These are phyloP conservation scores for Hypomyces perniciosus DNA, from an alignment of 2,329 filamentous ascomycete genomes.

Conservation along the genomic window DNA sequence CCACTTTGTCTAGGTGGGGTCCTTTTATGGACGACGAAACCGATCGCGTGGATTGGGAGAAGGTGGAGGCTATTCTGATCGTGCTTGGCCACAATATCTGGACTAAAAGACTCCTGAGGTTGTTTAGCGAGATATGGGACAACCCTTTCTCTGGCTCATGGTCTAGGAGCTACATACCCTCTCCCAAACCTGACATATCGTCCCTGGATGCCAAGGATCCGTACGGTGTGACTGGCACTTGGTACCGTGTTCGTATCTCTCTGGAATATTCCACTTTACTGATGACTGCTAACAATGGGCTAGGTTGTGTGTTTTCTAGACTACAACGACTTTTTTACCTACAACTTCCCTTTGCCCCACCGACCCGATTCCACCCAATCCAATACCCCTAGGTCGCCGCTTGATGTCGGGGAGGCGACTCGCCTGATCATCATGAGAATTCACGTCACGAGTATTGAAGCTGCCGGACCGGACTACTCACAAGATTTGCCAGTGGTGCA, in stretches of 20 bases:
- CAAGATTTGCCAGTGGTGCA: constrained; percentile 58
- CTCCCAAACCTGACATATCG: constrained; percentile 28
- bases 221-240: constrained; percentile 65
- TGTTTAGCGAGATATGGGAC: constrained; percentile 49
- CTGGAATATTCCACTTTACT: neutral
- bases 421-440: constrained; percentile 66
- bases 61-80: constrained; percentile 68
- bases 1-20: constrained; percentile 57
- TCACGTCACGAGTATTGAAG: constrained; percentile 53
- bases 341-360: constrained; percentile 55
- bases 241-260: constrained; percentile 52
- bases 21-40: constrained; percentile 62
- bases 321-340: constrained; percentile 65
- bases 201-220: constrained; percentile 55
- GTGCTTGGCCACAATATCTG: constrained; percentile 59
- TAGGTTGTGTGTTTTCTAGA: constrained; percentile 50
- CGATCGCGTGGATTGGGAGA: constrained; percentile 68
- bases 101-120: constrained; percentile 39
- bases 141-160: constrained; percentile 51
- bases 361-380: constrained; percentile 29
- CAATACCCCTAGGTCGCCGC: constrained; percentile 43
- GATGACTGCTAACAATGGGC: constrained; percentile 16
- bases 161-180: constrained; percentile 41
- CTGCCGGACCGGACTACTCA: constrained; percentile 52
- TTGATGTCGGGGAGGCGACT: constrained; percentile 60